Conservation (phyloP, 176 grass and related monocot species). For the Phoenix dactylifera region DNA sequence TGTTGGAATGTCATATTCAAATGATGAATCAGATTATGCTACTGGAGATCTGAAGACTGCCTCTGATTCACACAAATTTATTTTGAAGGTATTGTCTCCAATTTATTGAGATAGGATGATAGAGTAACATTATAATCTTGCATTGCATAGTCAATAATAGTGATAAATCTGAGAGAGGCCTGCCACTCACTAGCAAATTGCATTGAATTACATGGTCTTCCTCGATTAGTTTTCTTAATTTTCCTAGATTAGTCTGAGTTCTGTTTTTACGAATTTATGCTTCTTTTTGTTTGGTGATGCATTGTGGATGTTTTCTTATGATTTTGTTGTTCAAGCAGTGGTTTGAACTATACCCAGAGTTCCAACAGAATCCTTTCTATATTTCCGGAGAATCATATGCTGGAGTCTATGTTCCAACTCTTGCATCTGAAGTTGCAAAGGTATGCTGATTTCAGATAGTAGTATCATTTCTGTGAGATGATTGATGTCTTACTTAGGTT, state of each 20-base stretch:
- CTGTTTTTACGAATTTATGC: too few relatives aligned
- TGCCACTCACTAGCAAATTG: too few relatives aligned
- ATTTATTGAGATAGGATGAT: neutral
- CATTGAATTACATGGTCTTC: too few relatives aligned
- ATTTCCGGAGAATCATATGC: slow-evolving; percentile 92
- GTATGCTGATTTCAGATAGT: slow-evolving; percentile 14
- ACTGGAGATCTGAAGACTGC: slow-evolving; percentile 89
- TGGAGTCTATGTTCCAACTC: slow-evolving; percentile 92
- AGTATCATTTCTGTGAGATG: neutral
- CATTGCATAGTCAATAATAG: too few relatives aligned
- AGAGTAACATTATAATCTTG: too few relatives aligned
- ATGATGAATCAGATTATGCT: slow-evolving; percentile 50
- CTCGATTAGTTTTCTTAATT: too few relatives aligned
- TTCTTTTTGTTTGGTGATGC: too few relatives aligned
- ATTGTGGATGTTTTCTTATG: neutral
- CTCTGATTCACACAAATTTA: slow-evolving; percentile 81
- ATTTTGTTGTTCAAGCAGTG: slow-evolving; percentile 43
- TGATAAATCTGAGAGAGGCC: too few relatives aligned
- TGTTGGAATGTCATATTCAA: slow-evolving; percentile 77
- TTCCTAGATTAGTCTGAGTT: too few relatives aligned
- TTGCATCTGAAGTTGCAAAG: slow-evolving; percentile 84
- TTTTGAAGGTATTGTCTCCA: slow-evolving; percentile 48
- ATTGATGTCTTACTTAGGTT: neutral
- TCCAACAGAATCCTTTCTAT: slow-evolving; percentile 65
- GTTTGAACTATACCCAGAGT: slow-evolving; percentile 83